Base-by-base conservation (phyloP, 306 rosid genomes). In the Inga oerstediana region DNA sequence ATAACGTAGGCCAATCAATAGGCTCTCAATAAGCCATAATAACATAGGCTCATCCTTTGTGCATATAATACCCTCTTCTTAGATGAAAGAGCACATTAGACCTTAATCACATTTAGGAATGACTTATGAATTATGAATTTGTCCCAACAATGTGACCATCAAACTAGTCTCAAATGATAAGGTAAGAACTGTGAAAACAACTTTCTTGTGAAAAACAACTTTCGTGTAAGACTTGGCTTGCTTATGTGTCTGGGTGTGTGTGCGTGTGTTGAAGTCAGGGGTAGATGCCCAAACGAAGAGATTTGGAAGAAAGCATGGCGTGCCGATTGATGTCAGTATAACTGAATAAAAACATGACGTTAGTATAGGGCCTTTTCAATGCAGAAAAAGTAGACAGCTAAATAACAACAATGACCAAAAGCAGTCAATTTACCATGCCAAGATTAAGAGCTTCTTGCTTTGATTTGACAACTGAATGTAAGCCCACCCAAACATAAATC, bases 401-500 rank as follows among this genome's bases (percentile, higher is more conserved):
- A 44, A 76, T 52, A 68, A 69, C 72, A 56, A 30, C 32, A 17
- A 4, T 49, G 30, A 71, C 20, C 30, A 56, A 76, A 73, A 73
- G 71, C 20, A 61, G 77, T 79, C 34, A 52, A 72, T 51, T 81
- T 87, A 95, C 99, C 95, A 83, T 82, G 84, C 93, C 98, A 80
- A 91, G 93, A 76, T 43, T 83, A 84, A 95, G 89, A 68, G 97
- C 99, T 90, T 95, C 93, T 82, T 91, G 90, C 89, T 95, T 93
- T 79, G 96, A 90, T 77, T 70, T 91, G 80, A 90, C 90, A 56
- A 54, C 85, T 58, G 99, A 93, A 74, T 87, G 98, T 79, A 89
- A 80, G 81, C 99, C 99, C 73, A 92, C 80, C 99, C 99, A 95
- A 81, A 95, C 90, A 88, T 92, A 91, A 82, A 95, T 83, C 91